phyloP scores from a whole-genome alignment of 148 eudicot species.

The Nepenthes mirabilis region DNA sequence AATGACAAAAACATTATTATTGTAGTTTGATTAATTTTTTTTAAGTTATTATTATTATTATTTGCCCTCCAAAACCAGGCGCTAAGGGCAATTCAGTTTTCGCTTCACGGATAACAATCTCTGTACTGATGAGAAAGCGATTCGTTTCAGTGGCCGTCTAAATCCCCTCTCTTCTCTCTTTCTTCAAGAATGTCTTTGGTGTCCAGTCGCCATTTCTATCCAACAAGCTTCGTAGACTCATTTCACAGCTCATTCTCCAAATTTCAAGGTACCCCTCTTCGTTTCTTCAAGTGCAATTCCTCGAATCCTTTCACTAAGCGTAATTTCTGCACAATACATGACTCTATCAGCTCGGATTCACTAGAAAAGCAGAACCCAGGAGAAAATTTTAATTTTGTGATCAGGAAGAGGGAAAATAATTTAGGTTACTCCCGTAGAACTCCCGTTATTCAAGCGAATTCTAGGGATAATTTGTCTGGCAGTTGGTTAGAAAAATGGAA shows the following conservation, averaged over 20 bases:
- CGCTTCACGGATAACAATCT: too few species aligned
- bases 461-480: constrained; percentile 14
- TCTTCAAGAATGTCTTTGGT: constrained; percentile 23
- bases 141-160: too few species aligned
- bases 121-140: too few species aligned
- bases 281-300: constrained; percentile 44
- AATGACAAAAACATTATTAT: too few species aligned
- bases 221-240: constrained; percentile 42
- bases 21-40: too few species aligned
- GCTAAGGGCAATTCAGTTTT: too few species aligned
- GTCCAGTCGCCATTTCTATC: constrained; percentile 41
- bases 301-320: constrained; percentile 18
- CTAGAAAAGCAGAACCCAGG: constrained; percentile 14
- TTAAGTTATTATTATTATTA: too few species aligned
- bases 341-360: constrained; percentile 12
- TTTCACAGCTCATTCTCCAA: constrained; percentile 41
- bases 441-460: constrained; percentile 8
- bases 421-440: constrained; percentile 12
- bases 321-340: constrained; percentile 10
- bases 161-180: background rate
- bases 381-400: constrained; percentile 18
- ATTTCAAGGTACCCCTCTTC: constrained; percentile 32
- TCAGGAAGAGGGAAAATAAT: constrained; percentile 5
- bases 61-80: too few species aligned
- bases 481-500: constrained; percentile 84